Conservation (phyloP, 805 yeast genomes). For the Schwanniomyces occidentalis region DNA sequence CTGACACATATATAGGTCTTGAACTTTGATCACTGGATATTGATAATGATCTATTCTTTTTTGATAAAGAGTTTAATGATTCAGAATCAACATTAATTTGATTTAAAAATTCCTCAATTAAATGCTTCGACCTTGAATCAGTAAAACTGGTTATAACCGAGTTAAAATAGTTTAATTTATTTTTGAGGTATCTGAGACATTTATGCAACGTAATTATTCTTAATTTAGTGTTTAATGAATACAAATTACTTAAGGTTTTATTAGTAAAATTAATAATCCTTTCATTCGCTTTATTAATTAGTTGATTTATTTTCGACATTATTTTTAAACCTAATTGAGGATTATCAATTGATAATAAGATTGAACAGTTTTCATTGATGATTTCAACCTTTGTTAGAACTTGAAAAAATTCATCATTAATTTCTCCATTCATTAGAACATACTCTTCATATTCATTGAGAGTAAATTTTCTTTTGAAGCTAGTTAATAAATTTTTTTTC, state of each 20-base stretch:
- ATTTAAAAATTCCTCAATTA: conserved; percentile 65
- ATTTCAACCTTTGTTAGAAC: conserved; percentile 60
- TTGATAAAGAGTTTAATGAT: conserved; percentile 1
- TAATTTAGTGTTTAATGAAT: conserved; percentile 24
- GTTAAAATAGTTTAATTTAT: conserved; percentile 53
- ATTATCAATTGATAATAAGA: conserved; percentile 68
- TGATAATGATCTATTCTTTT: conserved; percentile 1
- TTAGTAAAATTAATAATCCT: conserved; percentile 30
- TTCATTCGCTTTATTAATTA: conserved; percentile 44
- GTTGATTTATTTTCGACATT: conserved; percentile 54
- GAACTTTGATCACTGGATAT: conserved; percentile 7
- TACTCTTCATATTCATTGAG: conserved; percentile 72
- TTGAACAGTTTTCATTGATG: conserved; percentile 67
- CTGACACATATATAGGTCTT: conserved; percentile 60
- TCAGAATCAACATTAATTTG: conserved; percentile 47
- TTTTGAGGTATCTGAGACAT: conserved; percentile 29
- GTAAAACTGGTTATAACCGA: conserved; percentile 62
- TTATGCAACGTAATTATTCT: conserved; percentile 28
- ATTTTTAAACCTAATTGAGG: conserved; percentile 65
- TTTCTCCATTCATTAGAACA: conserved; percentile 47
- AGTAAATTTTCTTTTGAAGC: conserved; percentile 63
- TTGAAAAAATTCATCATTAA: conserved; percentile 56
- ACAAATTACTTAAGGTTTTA: conserved; percentile 32
- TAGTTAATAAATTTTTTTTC: conserved; percentile 52
- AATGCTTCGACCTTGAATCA: conserved; percentile 62